Evolutionary conservation across 148 eudicot genomes (phyloP), one percentile per base, ranked within the genome.

Genomic region (Nepenthes gracilis): DNA sequence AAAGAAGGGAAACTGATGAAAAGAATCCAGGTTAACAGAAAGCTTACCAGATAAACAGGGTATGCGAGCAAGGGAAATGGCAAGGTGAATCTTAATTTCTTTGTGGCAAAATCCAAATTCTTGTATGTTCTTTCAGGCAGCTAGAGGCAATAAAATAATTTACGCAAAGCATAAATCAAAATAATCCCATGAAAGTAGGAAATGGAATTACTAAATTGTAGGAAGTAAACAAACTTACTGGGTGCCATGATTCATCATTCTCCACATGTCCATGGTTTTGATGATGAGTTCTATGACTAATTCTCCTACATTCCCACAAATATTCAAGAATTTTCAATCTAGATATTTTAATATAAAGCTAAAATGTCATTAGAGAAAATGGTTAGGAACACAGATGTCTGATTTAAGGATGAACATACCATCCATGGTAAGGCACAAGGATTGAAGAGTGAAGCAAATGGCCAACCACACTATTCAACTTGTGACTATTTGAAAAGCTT

Each of bases 341-440:
- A 6, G 36, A 36, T 35, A 23, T 23, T 23, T 23, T 23, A 23
- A 23, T 8, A 38, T 36, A 32, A 7, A 9, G 37, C 15, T 6
- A 5, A 14, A 11, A 33, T 10, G 32, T 4, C 10, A 36, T 23
- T 23, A 23, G 23, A 23, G 23, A 23, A 23, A 23, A 23, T 23
- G 23, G 23, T 23, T 47, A 43, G 33, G n/a, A 38, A 55, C 67
- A 35, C 8, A 36, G 12, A 8, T 65, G 33, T n/a, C 36, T 33
- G 36, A 33, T 1, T 23, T 23, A 23, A 23, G 23, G 23, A 23
- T 23, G 23, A 57, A 68, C 71, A 55, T 77, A 86, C 93, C 93
- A 86, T 73, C 93, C 93, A 83, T 86, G 93, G 57, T 86, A 86
- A 47, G 93, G 93, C 48, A 86, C 93, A 54, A 86, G 88, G 68